phyloP scores from a whole-genome alignment of 306 rosid genomes.

The Trifolium repens region DNA sequence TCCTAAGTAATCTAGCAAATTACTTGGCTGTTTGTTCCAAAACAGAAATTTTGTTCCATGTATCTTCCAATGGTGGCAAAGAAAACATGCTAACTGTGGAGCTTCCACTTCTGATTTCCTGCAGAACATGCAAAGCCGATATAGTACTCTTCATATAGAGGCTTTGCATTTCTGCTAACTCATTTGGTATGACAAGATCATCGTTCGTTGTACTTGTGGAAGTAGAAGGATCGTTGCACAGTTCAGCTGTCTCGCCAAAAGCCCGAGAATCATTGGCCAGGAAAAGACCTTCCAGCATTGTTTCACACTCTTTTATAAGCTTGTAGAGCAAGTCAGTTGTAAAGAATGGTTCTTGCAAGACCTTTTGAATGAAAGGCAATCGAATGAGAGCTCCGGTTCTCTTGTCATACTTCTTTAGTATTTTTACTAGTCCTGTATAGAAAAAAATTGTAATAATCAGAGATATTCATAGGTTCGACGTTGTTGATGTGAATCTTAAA shows the following conservation, averaged over 20 bases:
- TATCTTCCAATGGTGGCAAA: constrained; percentile 78
- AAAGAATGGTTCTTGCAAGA: constrained; percentile 87
- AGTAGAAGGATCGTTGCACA: constrained; percentile 50
- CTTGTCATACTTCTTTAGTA: constrained; percentile 91
- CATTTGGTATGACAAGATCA: constrained; percentile 52
- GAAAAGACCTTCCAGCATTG: constrained; percentile 72
- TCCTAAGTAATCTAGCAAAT: constrained; percentile 32
- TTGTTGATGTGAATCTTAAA: background rate
- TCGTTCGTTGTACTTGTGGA: constrained; percentile 45
- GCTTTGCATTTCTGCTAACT: constrained; percentile 58
- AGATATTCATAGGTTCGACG: background rate
- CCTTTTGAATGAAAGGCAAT: constrained; percentile 88
- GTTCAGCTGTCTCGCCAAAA: constrained; percentile 39
- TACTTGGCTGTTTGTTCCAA: constrained; percentile 70
- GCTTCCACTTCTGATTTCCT: constrained; percentile 84
- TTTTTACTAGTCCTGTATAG: constrained; percentile 77
- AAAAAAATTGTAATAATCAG: background rate
- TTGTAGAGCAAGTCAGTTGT: constrained; percentile 86
- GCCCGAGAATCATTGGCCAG: constrained; percentile 47
- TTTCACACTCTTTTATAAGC: constrained; percentile 89
- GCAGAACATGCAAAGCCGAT: constrained; percentile 70
- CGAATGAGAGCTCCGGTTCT: constrained; percentile 97
- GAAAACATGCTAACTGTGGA: constrained; percentile 79
- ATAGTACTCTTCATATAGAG: constrained; percentile 78
- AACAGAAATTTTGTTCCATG: constrained; percentile 60